Base-by-base conservation (phyloP, 306 rosid species). In the Fagus crenata region DNA sequence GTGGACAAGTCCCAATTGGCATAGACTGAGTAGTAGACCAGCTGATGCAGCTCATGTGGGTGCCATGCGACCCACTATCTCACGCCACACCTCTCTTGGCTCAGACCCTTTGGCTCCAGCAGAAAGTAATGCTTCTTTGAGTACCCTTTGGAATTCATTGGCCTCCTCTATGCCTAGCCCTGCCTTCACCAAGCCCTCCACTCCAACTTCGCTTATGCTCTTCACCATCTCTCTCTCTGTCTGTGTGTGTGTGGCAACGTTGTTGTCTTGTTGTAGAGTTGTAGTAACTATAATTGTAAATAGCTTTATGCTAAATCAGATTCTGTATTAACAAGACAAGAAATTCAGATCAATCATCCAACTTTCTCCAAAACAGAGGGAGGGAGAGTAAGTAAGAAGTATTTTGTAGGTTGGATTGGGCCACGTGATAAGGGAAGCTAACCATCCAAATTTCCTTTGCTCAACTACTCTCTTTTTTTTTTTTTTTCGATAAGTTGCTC, bases 31-130 rank as follows among this genome's bases (percentile, higher is more conserved):
- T 85, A 77, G 42, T 89, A 93, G 40, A 90, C 75, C 49, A 91
- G 85, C 33, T 81, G 97, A 77, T 93, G 97, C 49, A 91, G 54
- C 1, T 53, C 71, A 56, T 86, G 89, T 2, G 92, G 92, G 41
- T 89, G 78, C 4, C 87, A 22, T 22, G 28, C 53, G 81, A 82
- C 86, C 77, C 77, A 90, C 88, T 41, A 91, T 49, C 63, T 80
- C 80, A 32, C 83, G 79, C 98, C 97, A 90, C 4, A 72, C 63
- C 42, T 90, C 83, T 32, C 53, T 5, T 1, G 96, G 87, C 33
- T 86, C 73, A 8, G 81, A 61, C 6, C 71, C 32, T 11, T 80
- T 49, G 53, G 82, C 54, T 35, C 67, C 8, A 8, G 76, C 73
- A 58, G 28, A 22, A 22, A 22, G 28, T 22, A 77, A 28, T 0